Percentiles rank a stretch among this genome's conserved stretches.
phyloP scores from a whole-genome alignment of 306 rosid species.

The Nissolia schottii region DNA sequence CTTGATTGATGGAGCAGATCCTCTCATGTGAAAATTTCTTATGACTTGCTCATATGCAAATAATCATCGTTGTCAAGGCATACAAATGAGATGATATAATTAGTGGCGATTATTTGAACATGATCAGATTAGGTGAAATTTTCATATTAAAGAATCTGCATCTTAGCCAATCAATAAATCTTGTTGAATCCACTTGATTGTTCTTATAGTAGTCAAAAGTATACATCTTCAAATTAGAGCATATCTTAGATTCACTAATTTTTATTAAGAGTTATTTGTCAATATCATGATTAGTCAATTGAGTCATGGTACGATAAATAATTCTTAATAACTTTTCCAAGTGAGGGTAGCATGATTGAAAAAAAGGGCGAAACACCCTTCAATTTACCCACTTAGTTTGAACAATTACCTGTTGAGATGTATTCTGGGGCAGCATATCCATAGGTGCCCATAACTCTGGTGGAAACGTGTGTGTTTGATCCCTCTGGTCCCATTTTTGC shows the following conservation, averaged over 20 bases:
- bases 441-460: slow-evolving; percentile 95
- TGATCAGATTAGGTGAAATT: background rate
- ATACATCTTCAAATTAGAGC: background rate
- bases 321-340: no score
- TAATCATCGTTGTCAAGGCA: no score
- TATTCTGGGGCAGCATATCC: slow-evolving; percentile 99
- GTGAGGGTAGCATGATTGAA: background rate
- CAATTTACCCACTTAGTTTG: background rate
- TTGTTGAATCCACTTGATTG: background rate
- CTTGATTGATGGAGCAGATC: background rate
- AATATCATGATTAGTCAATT: no score
- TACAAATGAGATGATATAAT: no score
- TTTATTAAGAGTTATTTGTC: no score
- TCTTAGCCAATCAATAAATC: no score
- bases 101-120: no score
- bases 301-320: no score
- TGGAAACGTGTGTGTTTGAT: slow-evolving; percentile 84
- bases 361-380: background rate
- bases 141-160: background rate
- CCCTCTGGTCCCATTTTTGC: slow-evolving; percentile 99
- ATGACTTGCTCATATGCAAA: background rate
- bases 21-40: background rate
- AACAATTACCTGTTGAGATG: slow-evolving; percentile 66
- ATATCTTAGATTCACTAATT: background rate
- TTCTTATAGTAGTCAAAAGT: background rate